These are phyloP conservation scores for Chalciporus pseudorubinellus DNA, from an alignment of 768 basidiomycete genomes.

Conservation along the genomic window DNA sequence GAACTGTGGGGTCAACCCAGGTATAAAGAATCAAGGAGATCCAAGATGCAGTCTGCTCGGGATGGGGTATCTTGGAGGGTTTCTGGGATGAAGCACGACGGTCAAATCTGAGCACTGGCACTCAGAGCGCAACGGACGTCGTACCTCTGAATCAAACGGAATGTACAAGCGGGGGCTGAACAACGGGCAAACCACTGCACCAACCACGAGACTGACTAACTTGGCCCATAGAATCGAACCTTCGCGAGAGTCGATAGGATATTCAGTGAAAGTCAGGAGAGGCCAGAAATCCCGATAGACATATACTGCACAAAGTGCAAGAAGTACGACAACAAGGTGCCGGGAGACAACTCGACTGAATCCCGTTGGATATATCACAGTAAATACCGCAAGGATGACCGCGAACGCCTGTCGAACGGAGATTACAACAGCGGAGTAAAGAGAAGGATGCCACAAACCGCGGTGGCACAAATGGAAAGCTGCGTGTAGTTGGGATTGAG, in stretches of 20 bases:
- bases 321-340: slow-evolving; percentile 49
- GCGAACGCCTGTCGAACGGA: slow-evolving; percentile 39
- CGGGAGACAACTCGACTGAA: slow-evolving; percentile 38
- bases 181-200: slow-evolving; percentile 49
- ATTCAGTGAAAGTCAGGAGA: slow-evolving; percentile 46
- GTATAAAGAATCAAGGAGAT: slow-evolving; percentile 39
- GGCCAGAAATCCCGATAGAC: slow-evolving; percentile 58
- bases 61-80: slow-evolving; percentile 21
- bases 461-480: slow-evolving; percentile 31
- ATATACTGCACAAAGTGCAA: slow-evolving; percentile 46
- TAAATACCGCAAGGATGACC: slow-evolving; percentile 41
- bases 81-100: slow-evolving; percentile 8
- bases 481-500: slow-evolving; percentile 31
- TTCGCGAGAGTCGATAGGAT: slow-evolving; percentile 46
- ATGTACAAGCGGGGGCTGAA: slow-evolving; percentile 53
- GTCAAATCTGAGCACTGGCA: not conserved
- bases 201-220: slow-evolving; percentile 41
- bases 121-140: not conserved
- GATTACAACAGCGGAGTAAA: not conserved
- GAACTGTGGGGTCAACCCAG: slow-evolving; percentile 52
- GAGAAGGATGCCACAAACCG: slow-evolving; percentile 21
- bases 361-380: slow-evolving; percentile 37
- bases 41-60: slow-evolving; percentile 39
- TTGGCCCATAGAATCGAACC: slow-evolving; percentile 53
- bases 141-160: slow-evolving; percentile 45